Evolutionary conservation across 208 protist genomes (phyloP).

Genomic region (Phytomonas francai): DNA sequence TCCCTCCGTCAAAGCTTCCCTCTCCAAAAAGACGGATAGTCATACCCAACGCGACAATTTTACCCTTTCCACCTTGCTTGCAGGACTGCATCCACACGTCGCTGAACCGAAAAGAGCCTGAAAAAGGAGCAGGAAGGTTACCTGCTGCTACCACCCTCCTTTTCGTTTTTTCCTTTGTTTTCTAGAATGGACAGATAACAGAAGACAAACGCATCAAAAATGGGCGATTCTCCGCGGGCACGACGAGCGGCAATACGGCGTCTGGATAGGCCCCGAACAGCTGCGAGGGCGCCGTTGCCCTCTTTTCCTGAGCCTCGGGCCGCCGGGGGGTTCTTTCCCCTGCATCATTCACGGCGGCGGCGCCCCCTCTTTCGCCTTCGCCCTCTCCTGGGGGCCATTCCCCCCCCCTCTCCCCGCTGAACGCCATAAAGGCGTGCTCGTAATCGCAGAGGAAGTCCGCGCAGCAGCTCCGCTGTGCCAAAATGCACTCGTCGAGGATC

Average conservation of each 20-base stretch:
- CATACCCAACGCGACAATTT: too few species aligned
- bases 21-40: too few species aligned
- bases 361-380: too few species aligned
- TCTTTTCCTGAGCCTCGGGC: not conserved
- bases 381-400: not conserved
- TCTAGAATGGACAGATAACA: constrained; percentile 44
- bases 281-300: not conserved
- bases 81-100: too few species aligned
- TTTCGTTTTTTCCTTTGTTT: constrained; percentile 11
- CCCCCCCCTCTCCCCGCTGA: not conserved
- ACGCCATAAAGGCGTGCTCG: constrained; percentile 16
- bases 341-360: too few species aligned
- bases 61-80: too few species aligned
- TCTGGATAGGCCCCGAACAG: constrained; percentile 26
- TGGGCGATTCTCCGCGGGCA: constrained; percentile 40
- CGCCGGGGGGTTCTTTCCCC: too few species aligned
- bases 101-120: not conserved
- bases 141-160: not conserved
- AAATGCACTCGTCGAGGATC: constrained; percentile 72
- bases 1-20: too few species aligned
- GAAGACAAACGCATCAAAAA: constrained; percentile 31
- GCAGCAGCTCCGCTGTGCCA: constrained; percentile 43
- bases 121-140: constrained; percentile 6
- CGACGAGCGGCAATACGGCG: constrained; percentile 40
- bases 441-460: constrained; percentile 76